Conservation (phyloP, 306 rosid genomes). For the Leucaena leucocephala region DNA sequence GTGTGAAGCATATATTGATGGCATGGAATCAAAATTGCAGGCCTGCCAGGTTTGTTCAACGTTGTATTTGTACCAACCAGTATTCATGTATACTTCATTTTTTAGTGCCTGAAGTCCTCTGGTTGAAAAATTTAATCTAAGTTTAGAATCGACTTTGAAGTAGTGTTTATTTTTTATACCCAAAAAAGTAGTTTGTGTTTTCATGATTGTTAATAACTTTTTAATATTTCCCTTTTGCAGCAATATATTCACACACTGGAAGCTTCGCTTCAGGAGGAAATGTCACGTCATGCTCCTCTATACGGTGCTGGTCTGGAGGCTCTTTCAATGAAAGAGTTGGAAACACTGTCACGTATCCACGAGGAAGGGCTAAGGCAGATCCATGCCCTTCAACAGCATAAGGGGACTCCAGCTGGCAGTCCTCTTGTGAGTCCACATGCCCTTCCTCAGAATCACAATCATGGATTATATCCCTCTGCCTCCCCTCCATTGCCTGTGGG, state of each 20-base stretch:
- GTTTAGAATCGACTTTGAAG: not conserved
- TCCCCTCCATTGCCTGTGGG: conserved; percentile 70
- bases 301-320: conserved; percentile 97
- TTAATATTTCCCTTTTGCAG: conserved; percentile 51
- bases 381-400: conserved; percentile 85
- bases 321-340: conserved; percentile 92
- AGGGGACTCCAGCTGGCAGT: conserved; percentile 75
- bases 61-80: conserved; percentile 23
- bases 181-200: conserved; percentile 1
- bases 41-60: conserved; percentile 85
- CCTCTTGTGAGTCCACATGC: conserved; percentile 83
- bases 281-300: conserved; percentile 95
- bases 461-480: conserved; percentile 69
- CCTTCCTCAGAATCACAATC: conserved; percentile 76
- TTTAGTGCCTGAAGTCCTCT: not conserved
- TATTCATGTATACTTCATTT: not conserved
- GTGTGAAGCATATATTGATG: conserved; percentile 95
- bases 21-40: conserved; percentile 97
- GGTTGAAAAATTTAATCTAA: not conserved
- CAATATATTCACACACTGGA: conserved; percentile 96
- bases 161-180: conserved; percentile 21
- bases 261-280: conserved; percentile 94
- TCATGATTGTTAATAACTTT: not conserved
- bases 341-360: conserved; percentile 85
- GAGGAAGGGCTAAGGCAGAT: conserved; percentile 98